phyloP scores from a whole-genome alignment of 1,284 basidiomycete genomes.

The Pascua guehoae region DNA sequence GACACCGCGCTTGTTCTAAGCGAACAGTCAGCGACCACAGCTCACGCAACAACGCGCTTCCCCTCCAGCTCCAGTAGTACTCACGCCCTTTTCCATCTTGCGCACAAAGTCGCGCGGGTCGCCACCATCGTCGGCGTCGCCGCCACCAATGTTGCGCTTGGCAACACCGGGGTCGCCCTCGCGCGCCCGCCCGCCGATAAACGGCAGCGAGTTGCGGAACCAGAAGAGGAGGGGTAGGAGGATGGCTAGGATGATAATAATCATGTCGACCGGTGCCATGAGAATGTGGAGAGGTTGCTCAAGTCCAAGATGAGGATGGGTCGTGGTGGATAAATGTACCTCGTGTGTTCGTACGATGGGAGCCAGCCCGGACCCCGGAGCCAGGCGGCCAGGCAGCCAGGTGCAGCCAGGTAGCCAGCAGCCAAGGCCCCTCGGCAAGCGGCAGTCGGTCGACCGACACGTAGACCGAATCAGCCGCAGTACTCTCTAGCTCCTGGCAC shows the following conservation, averaged over 20 bases:
- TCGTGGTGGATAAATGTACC: no score
- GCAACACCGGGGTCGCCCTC: conserved; percentile 4
- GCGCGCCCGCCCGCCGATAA: conserved; percentile 35
- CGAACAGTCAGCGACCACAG: neutral
- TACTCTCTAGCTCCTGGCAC: no score
- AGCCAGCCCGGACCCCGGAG: no score
- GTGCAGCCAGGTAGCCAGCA: no score
- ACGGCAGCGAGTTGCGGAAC: conserved; percentile 44
- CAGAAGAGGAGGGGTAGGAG: conserved; percentile 42
- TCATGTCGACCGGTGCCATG: conserved; percentile 34
- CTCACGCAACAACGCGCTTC: no score
- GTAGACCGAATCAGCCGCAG: no score
- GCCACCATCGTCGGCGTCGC: conserved; percentile 1
- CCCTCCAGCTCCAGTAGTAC: conserved; percentile 48
- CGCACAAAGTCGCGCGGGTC: conserved; percentile 73
- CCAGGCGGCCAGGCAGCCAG: no score
- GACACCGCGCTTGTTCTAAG: conserved; percentile 85
- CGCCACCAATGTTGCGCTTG: neutral
- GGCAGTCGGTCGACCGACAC: no score
- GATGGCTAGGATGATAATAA: conserved; percentile 39
- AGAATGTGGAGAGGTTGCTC: no score
- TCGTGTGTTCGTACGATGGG: no score
- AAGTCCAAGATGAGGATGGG: no score
- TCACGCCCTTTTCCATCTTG: conserved; percentile 82
- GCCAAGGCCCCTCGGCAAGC: no score